phyloP scores from a whole-genome alignment of 2,329 filamentous ascomycete genomes.

The Xylariomycetidae sp. region DNA sequence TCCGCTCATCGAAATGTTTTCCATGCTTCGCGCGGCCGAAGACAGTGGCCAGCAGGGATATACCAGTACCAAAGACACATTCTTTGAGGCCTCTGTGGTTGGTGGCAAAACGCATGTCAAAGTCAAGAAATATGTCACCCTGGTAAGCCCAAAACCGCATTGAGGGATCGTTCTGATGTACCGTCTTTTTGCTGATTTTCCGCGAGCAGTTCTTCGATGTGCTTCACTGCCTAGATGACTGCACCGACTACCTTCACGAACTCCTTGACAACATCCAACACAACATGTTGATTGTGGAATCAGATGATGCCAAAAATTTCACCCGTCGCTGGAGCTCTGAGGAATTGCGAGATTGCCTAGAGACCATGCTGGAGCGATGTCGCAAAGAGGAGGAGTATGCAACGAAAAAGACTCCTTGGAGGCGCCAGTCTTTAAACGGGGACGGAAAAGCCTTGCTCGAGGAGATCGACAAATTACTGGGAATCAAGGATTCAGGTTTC shows the following conservation, averaged over 20 bases:
- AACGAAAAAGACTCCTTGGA: not conserved
- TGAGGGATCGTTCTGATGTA: too few species aligned
- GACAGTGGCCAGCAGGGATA: not conserved
- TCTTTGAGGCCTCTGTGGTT: not conserved
- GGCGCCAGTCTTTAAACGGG: not conserved
- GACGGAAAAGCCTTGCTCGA: too few species aligned
- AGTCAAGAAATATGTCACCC: conserved; percentile 1
- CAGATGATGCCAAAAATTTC: not conserved
- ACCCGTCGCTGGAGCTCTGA: not conserved
- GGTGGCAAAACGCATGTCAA: not conserved
- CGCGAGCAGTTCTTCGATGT: not conserved
- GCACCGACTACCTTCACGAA: conserved; percentile 1
- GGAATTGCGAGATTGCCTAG: not conserved
- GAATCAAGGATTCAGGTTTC: not conserved
- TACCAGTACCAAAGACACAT: not conserved
- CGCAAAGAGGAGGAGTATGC: not conserved
- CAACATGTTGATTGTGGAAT: conserved; percentile 2
- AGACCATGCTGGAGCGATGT: not conserved
- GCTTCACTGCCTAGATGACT: not conserved
- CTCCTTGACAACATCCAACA: conserved; percentile 1
- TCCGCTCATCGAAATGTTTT: not conserved
- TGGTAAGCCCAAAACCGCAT: not conserved
- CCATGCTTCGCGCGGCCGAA: not conserved
- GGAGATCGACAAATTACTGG: not conserved
- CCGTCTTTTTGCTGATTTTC: not conserved